Evolutionary conservation across 768 basidiomycete genomes (phyloP).

Genomic region (Kwoniella dendrophila): DNA sequence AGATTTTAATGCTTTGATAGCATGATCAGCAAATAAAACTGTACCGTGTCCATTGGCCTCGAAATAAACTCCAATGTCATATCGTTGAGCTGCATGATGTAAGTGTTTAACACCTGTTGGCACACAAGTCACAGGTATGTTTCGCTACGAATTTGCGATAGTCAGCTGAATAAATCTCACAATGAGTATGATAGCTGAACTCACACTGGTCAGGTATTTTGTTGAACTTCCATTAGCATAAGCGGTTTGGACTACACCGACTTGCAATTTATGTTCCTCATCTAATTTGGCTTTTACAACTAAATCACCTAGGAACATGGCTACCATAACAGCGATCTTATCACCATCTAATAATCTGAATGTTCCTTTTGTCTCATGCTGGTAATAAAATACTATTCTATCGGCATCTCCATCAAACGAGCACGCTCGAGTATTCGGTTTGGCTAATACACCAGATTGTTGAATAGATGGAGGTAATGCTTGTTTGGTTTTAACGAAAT

Average conservation of each 20-base stretch:
- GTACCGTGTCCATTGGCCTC: slow-evolving; percentile 99
- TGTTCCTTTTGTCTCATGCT: slow-evolving; percentile 52
- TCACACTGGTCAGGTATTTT: slow-evolving; percentile 70
- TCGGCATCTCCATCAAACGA: slow-evolving; percentile 98
- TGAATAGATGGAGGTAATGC: slow-evolving; percentile 76
- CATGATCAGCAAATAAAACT: slow-evolving; percentile 82
- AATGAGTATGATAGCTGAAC: slow-evolving; percentile 7
- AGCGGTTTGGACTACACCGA: slow-evolving; percentile 96
- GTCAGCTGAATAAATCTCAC: neutral
- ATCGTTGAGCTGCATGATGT: slow-evolving; percentile 93
- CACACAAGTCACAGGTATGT: slow-evolving; percentile 88
- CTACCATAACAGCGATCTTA: slow-evolving; percentile 92
- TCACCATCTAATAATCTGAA: slow-evolving; percentile 97
- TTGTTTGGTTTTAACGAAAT: slow-evolving; percentile 94
- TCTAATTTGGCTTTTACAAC: slow-evolving; percentile 82
- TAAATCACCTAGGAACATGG: slow-evolving; percentile 87
- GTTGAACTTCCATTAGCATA: slow-evolving; percentile 98
- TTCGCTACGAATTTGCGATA: slow-evolving; percentile 61
- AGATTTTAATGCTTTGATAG: slow-evolving; percentile 65
- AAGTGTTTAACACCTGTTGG: slow-evolving; percentile 97
- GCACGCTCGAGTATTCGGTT: slow-evolving; percentile 73
- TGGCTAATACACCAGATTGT: slow-evolving; percentile 55
- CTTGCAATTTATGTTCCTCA: slow-evolving; percentile 69
- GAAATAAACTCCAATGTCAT: slow-evolving; percentile 96
- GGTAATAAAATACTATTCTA: slow-evolving; percentile 91